Evolutionary conservation across 345 rosid species (phyloP).

Genomic region (Citropsis articulata): DNA sequence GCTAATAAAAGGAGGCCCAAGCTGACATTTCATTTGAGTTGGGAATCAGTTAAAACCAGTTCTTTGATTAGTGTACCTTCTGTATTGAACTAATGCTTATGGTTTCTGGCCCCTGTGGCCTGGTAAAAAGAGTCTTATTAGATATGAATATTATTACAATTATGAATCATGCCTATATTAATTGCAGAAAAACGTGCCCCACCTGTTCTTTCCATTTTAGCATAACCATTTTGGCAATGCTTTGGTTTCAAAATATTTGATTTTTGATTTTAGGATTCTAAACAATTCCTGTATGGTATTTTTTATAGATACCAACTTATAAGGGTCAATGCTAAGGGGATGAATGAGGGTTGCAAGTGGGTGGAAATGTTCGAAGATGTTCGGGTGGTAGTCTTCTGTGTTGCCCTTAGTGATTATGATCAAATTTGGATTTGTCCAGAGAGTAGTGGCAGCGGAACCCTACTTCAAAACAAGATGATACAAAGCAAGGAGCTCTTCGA

Average conservation of each 20-base stretch:
- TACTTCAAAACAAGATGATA: constrained; percentile 76
- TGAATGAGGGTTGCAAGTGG: constrained; percentile 99
- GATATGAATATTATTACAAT: background rate
- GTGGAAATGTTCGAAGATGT: constrained; percentile 99
- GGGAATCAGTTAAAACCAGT: background rate
- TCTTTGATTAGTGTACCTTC: background rate
- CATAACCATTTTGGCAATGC: background rate
- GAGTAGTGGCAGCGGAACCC: constrained; percentile 44
- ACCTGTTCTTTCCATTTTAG: background rate
- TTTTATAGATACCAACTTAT: constrained; percentile 80
- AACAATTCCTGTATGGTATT: background rate
- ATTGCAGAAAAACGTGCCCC: background rate
- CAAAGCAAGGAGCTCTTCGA: constrained; percentile 90
- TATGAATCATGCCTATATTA: background rate
- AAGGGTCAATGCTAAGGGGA: constrained; percentile 84
- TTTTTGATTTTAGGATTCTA: background rate
- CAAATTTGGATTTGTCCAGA: constrained; percentile 55
- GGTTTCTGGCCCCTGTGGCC: background rate
- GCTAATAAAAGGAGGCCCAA: background rate
- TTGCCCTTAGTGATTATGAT: constrained; percentile 84
- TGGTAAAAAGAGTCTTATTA: background rate
- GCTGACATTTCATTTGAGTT: background rate
- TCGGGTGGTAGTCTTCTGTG: constrained; percentile 76
- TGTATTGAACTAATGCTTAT: background rate
- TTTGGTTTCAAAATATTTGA: background rate